Evolutionary conservation across 371 early-diverging fungal species (phyloP), one percentile per base, ranked within the genome.

Genomic region (Dinochytrium kinnereticum): DNA sequence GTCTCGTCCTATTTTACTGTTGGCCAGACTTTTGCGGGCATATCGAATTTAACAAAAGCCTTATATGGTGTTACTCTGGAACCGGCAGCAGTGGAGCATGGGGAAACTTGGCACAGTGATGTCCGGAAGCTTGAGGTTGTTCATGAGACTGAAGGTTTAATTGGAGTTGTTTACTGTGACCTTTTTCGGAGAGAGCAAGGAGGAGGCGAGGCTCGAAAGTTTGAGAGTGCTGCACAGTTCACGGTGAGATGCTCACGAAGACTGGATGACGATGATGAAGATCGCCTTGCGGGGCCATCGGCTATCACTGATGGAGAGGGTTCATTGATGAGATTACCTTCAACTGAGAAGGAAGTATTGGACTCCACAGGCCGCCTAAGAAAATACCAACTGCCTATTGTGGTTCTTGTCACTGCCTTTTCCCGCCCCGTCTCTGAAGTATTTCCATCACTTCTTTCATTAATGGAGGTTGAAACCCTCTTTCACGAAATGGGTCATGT

Each of bases 401-500:
- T 87, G 1, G 86, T 81, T 21, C 71, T 87, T 0, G 83, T 81
- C 1, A 84, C 82, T 1, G 71, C 73, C 34, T 84, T 84, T 59
- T 15, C 50, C 21, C 30, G 79, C 30, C 73, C 71, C 21, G 17
- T 17, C 0, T 72, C 57, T 17, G 73, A 51, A 0, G 72, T 37
- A 13, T 15, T 2, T 17, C 82, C 85, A 15, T 36, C 53, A 5
- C 72, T 80, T n/a, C 57, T 88, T 74, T 38, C 70, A 1, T 78
- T 88, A 72, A 80, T 81, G 68, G 96, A 97, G 69, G 91, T 97
- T 33, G 96, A 96, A 75, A 98, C 98, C 0, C 78, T 98, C n/a
- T 97, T 96, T 82, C 99, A 98, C 82, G 99, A 98, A 76, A 94
- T 98, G 95, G 99, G 99, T 1, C 99, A 98, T 75, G 99, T 97